Base-by-base conservation (phyloP, 805 yeast genomes). In the Hanseniaspora jakobsenii region DNA sequence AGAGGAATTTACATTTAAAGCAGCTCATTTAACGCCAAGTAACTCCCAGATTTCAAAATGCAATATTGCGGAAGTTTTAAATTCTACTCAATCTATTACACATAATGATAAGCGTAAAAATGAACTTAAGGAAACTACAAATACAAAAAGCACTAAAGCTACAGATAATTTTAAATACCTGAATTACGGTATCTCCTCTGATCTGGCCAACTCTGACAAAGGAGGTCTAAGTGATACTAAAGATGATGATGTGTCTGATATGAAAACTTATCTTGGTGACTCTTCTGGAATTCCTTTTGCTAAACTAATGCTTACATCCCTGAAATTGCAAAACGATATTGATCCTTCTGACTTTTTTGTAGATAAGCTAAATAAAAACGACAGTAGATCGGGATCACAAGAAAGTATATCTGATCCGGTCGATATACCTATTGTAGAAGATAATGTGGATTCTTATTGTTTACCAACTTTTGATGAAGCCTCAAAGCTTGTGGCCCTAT, bases 381-480 rank as follows among this genome's bases (percentile, higher is more conserved):
- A 14, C 4, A 3, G 17, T n/a, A 16, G n/a, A 12, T 12, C 32
- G 2, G 47, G 48, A 3, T 19, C 24, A 2, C 36, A 36, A 16
- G 36, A 32, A 12, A 47, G 44, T 2, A 50, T 50, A 8, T 53
- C 51, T 13, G 38, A 51, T 1, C 60, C 58, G 31, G 49, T 32
- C 48, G 55, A 41, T 52, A 55, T 51, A 38, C 53, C 36, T 31
- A 48, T 34, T 34, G 52, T 53, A 40, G 47, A 51, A 13, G 48
- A 52, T 7, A 50, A 50, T 29, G 51, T 52, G 24, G 56, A 60
- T 34, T 47, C 54, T 2, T 36, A 54, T 4, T 51, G 49, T 41
- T 63, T 87, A 18, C 91, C 94, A 1, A 70, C 81, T 1, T 83
- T 82, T 53, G 64, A 67, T 18, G 71, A 75, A 26, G 95, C 95